These are phyloP conservation scores for Pythium volutum DNA, from an alignment of 352 stramenopile genomes.

Conservation along the genomic window DNA sequence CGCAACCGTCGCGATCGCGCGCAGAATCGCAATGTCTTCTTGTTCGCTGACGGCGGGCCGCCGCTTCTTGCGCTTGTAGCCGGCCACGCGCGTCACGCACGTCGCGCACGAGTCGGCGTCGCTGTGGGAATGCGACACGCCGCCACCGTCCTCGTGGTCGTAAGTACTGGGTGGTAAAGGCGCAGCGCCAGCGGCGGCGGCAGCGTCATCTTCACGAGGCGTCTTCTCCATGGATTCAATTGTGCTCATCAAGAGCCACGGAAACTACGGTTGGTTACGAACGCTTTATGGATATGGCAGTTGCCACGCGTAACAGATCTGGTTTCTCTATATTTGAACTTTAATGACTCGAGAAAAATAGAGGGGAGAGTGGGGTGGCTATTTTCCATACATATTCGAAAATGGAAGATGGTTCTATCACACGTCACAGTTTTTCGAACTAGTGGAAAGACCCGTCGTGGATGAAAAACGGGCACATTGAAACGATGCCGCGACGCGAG, in stretches of 20 bases:
- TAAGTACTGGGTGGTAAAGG: not conserved
- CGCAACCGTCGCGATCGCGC: conserved; percentile 4
- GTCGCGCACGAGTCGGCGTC: not conserved
- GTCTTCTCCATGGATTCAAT: not conserved
- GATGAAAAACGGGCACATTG: not conserved
- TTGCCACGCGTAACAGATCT: too few species aligned
- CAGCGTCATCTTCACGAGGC: not conserved
- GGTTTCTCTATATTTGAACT: not conserved
- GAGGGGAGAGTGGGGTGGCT: not conserved
- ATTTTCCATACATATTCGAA: not conserved
- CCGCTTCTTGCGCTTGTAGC: conserved; percentile 10
- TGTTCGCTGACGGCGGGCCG: conserved; percentile 1
- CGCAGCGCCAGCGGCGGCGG: too few species aligned
- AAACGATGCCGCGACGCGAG: not conserved
- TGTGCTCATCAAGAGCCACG: too few species aligned
- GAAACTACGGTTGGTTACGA: too few species aligned
- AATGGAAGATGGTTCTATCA: not conserved
- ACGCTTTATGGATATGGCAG: too few species aligned
- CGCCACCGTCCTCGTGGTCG: not conserved
- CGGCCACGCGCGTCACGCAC: not conserved
- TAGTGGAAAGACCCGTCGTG: not conserved
- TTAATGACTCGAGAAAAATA: not conserved
- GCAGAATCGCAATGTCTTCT: conserved; percentile 18
- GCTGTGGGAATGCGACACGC: not conserved
- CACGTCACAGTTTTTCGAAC: not conserved